phyloP scores from a whole-genome alignment of 2,329 filamentous ascomycete species.

The Talaromyces sp. region DNA sequence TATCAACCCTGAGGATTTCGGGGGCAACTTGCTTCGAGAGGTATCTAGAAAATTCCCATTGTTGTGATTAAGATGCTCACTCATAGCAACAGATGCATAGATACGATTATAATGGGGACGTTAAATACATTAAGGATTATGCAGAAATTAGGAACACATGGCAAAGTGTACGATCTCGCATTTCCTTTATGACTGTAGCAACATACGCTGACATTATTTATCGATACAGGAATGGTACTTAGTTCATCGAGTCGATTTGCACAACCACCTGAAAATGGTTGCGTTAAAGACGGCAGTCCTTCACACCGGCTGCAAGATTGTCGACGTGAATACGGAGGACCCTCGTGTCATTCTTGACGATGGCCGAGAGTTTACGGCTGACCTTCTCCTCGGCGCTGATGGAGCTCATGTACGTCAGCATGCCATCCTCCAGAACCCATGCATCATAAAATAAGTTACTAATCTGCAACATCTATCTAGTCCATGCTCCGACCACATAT shows the following conservation, averaged over 20 bases:
- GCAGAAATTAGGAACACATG: neutral
- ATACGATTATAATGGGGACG: neutral
- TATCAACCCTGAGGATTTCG: neutral
- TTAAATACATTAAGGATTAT: neutral
- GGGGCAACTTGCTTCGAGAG: neutral
- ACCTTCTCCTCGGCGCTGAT: slow-evolving; percentile 28
- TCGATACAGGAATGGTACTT: slow-evolving; percentile 29
- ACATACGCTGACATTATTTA: neutral
- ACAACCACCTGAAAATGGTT: slow-evolving; percentile 35
- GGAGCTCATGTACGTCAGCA: slow-evolving; percentile 23
- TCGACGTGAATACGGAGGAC: slow-evolving; percentile 17
- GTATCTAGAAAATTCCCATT: neutral
- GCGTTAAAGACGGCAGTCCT: slow-evolving; percentile 27
- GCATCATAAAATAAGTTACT: too few relatives aligned
- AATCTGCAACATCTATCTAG: slow-evolving; percentile 12
- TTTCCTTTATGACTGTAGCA: neutral
- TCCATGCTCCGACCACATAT: slow-evolving; percentile 24
- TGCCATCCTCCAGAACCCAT: too few relatives aligned
- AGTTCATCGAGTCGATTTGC: slow-evolving; percentile 44
- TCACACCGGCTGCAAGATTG: slow-evolving; percentile 25
- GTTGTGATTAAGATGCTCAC: neutral
- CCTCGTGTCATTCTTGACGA: slow-evolving; percentile 24
- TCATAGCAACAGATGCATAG: neutral
- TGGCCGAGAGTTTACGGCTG: slow-evolving; percentile 22
- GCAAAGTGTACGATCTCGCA: slow-evolving; percentile 23